Percentiles rank a stretch among this genome's conserved stretches.
Conservation (phyloP, 306 rosid species). For the Cucumis melo region DNA sequence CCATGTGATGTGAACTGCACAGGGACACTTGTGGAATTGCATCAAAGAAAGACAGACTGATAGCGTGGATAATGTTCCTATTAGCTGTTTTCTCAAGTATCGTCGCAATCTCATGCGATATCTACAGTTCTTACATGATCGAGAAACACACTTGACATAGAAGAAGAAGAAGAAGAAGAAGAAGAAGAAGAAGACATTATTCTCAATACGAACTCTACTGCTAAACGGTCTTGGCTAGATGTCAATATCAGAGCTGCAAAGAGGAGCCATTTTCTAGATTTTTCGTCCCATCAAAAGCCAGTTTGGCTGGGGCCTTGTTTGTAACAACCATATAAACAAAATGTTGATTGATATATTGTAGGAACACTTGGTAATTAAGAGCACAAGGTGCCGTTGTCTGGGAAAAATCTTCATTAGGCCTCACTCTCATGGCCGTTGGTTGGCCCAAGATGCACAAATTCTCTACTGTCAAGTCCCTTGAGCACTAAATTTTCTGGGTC, state of each 20-base stretch:
- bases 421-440: neutral
- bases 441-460: neutral
- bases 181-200: neutral
- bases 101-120: conserved; percentile 44
- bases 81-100: conserved; percentile 52
- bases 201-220: neutral
- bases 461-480: neutral
- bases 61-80: conserved; percentile 46
- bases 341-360: neutral
- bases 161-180: neutral
- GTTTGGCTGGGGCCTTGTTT: neutral
- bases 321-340: neutral
- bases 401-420: conserved; percentile 1
- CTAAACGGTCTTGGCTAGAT: neutral
- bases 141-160: conserved; percentile 9
- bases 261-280: neutral
- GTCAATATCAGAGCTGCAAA: neutral
- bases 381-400: conserved; percentile 4
- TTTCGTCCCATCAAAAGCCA: neutral
- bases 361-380: neutral
- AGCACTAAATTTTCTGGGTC: conserved; percentile 6
- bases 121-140: conserved; percentile 29
- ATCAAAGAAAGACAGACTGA: conserved; percentile 35
- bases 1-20: neutral
- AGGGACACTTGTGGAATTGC: conserved; percentile 56